phyloP scores from a whole-genome alignment of 768 basidiomycete genomes.

The Leccinum obscurum region DNA sequence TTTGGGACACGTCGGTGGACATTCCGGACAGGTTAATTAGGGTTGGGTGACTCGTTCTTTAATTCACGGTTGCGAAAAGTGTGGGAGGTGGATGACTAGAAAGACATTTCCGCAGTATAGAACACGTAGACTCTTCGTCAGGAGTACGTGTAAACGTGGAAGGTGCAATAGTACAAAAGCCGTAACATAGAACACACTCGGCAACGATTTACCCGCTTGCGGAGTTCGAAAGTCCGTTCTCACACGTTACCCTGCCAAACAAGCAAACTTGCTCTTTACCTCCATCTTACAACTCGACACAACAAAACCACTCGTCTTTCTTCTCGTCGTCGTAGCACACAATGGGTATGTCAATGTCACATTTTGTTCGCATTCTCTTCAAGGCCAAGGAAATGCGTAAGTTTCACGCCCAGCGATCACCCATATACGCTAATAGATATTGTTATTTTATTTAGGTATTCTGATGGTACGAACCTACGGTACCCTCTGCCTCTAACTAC shows the following conservation, averaged over 20 bases:
- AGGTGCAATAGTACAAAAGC: slow-evolving; percentile 1
- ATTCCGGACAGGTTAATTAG: not conserved
- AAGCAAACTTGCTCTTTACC: slow-evolving; percentile 36
- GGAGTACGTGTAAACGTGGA: slow-evolving; percentile 11
- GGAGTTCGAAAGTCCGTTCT: slow-evolving; percentile 36
- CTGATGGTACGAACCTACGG: slow-evolving; percentile 68
- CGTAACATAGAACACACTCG: not conserved
- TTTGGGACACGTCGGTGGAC: not conserved
- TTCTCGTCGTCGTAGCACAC: slow-evolving; percentile 36
- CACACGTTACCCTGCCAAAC: slow-evolving; percentile 33
- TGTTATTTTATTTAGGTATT: slow-evolving; percentile 67
- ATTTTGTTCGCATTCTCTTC: slow-evolving; percentile 79
- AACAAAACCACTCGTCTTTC: slow-evolving; percentile 26
- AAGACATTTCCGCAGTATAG: slow-evolving; percentile 5
- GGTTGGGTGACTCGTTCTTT: not conserved
- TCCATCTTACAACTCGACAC: slow-evolving; percentile 28
- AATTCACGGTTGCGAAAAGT: not conserved
- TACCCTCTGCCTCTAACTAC: slow-evolving; percentile 23
- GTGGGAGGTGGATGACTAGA: not conserved
- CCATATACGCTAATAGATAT: slow-evolving; percentile 28
- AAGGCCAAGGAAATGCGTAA: slow-evolving; percentile 99
- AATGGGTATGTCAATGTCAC: slow-evolving; percentile 82
- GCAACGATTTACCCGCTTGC: slow-evolving; percentile 23
- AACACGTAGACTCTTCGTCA: slow-evolving; percentile 20
- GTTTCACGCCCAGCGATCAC: slow-evolving; percentile 35